phyloP scores from a whole-genome alignment of 2,329 filamentous ascomycete genomes.

The Fusarium irregulare region DNA sequence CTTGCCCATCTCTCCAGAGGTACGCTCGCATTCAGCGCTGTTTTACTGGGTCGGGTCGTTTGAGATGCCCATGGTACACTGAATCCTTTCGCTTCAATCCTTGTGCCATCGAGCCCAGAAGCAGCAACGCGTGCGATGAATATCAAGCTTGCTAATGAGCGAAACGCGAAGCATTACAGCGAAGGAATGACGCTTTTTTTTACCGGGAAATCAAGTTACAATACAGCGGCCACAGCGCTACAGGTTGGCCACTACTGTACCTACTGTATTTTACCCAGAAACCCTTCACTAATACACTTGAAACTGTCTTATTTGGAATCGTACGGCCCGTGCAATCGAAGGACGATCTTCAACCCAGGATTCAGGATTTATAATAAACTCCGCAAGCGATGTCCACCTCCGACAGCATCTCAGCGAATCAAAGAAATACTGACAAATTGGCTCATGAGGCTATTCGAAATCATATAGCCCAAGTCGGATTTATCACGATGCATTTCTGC shows the following conservation, averaged over 20 bases:
- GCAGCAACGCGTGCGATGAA: background rate
- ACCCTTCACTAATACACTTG: constrained; percentile 26
- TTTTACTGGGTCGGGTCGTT: constrained; percentile 15
- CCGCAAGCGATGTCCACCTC: constrained; percentile 33
- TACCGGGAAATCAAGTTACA: background rate
- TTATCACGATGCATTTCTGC: background rate
- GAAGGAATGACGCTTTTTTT: background rate
- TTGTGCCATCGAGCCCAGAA: constrained; percentile 2
- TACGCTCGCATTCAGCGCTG: constrained; percentile 22
- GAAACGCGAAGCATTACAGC: background rate
- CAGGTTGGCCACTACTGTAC: background rate
- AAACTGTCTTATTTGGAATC: constrained; percentile 33
- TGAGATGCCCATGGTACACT: constrained; percentile 4
- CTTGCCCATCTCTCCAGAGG: constrained; percentile 8
- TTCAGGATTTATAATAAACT: constrained; percentile 27
- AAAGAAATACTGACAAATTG: constrained; percentile 18
- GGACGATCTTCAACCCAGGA: constrained; percentile 10
- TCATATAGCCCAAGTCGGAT: background rate
- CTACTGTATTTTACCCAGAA: background rate
- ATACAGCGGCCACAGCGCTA: background rate
- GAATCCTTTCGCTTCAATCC: constrained; percentile 22
- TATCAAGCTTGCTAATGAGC: background rate
- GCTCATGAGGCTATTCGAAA: constrained; percentile 4
- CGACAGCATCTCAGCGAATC: constrained; percentile 2
- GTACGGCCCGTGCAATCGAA: constrained; percentile 17